phyloP scores from a whole-genome alignment of 305 asterid species.

The Euphrasia arctica region DNA sequence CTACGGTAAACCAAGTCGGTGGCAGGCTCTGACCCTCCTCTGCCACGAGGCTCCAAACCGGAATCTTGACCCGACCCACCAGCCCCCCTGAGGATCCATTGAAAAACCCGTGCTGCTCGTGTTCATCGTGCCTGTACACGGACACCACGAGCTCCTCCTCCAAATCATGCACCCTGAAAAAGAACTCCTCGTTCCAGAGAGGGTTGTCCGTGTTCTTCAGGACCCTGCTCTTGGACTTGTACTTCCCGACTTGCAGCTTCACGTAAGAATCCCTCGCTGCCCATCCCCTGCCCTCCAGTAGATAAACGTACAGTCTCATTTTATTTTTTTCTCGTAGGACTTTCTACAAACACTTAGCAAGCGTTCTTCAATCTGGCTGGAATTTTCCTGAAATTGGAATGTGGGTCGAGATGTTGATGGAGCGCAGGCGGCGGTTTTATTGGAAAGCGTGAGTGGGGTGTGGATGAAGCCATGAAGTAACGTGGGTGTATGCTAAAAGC shows the following conservation, averaged over 20 bases:
- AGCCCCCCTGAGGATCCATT: constrained; percentile 44
- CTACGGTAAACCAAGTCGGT: constrained; percentile 77
- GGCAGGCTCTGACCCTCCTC: constrained; percentile 72
- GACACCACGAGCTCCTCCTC: constrained; percentile 64
- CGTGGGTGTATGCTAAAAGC: constrained; percentile 47
- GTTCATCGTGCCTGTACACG: constrained; percentile 47
- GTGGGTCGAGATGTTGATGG: constrained; percentile 22
- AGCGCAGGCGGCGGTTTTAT: constrained; percentile 29
- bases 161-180: constrained; percentile 57
- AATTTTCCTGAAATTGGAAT: background rate
- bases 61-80: constrained; percentile 69
- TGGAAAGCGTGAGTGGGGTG: constrained; percentile 22
- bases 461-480: constrained; percentile 43
- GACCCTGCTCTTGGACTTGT: constrained; percentile 60
- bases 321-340: background rate
- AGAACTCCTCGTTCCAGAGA: constrained; percentile 87
- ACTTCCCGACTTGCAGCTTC: constrained; percentile 64
- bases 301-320: constrained; percentile 64
- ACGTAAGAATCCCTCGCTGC: constrained; percentile 56
- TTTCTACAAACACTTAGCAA: background rate
- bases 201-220: constrained; percentile 51
- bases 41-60: constrained; percentile 52
- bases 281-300: constrained; percentile 67
- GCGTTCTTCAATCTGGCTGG: background rate
- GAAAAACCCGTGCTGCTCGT: constrained; percentile 49